Base-by-base conservation (phyloP, 2,329 filamentous ascomycete genomes). In the Botrytis fabae region DNA sequence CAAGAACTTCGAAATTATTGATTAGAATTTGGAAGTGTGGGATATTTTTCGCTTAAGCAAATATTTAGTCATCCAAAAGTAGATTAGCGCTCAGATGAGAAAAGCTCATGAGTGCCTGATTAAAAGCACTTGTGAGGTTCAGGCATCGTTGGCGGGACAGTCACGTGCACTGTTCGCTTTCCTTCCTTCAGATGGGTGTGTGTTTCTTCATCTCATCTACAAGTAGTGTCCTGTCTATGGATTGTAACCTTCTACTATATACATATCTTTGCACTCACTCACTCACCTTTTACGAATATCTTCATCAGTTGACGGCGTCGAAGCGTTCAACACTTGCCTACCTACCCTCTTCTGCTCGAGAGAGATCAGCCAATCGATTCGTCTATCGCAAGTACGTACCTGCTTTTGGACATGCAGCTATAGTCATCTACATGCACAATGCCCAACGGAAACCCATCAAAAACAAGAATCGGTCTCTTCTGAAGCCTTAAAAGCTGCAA, bases 1-100 rank as follows among this genome's bases (percentile, higher is more conserved):
- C 60, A 44, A 59, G 32, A 66, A 42, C 16, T 71, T 71, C 28
- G 38, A 57, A 54, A 66, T 65, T 70, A 42, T 48, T 62, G 63
- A 64, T 35, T 44, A 71, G 59, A 71, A 71, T 59, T 71, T 59
- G 35, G 35, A 48, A 71, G 61, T 71, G 70, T 71, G 70, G 70
- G 70, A 71, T 57, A 57, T 57, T 51, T 28, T 71, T 71, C 70
- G 70, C 60, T 71, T 71, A 71, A 71, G 48, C 35, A n/a, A 35
- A 38, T 44, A 64, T 54, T 66, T 66, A 66, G 48, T 48, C 54
- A 20, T 20, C 70, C 61, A 25, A 54, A 66, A 54, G 14, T 22
- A 44, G 69, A 42, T 71, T 71, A 71, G 69, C 60, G 46, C 28
- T 38, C 9, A 3, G 25, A 22, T 18, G n/a, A 25, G 16, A 8